A percentile compares a stretch with the other conserved stretches of the same genome.
Conservation (phyloP, 1,139 yeast species). For the Geotrichum aggregatum region DNA sequence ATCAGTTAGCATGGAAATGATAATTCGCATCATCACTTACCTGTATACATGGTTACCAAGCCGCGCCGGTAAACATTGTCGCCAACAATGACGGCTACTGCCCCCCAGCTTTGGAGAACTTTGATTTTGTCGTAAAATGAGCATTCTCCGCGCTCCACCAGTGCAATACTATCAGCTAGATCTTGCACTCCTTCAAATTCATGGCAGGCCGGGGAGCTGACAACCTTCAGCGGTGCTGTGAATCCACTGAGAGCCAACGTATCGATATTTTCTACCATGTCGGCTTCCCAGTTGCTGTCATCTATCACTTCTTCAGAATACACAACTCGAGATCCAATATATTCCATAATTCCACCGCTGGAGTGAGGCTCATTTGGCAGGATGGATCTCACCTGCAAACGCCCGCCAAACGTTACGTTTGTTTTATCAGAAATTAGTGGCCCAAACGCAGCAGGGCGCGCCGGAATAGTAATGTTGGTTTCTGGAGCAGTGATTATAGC, state of each 20-base stretch:
- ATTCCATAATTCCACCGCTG: background rate
- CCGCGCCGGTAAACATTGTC: conserved; percentile 39
- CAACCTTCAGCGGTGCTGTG: conserved; percentile 27
- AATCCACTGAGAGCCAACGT: conserved; percentile 12
- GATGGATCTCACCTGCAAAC: background rate
- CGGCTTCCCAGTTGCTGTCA: conserved; percentile 11
- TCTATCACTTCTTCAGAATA: background rate
- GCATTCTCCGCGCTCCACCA: conserved; percentile 42
- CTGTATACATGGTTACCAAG: conserved; percentile 39
- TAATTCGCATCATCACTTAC: conserved; percentile 2
- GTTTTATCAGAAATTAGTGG: conserved; percentile 30
- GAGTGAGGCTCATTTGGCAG: background rate
- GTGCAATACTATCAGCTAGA: conserved; percentile 32
- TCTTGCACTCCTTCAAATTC: conserved; percentile 29
- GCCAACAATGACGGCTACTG: conserved; percentile 43
- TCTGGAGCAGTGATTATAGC: conserved; percentile 31
- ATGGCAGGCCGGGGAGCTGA: conserved; percentile 17
- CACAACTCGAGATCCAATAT: background rate
- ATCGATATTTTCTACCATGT: background rate
- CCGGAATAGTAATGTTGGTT: conserved; percentile 32
- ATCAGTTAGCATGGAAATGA: background rate
- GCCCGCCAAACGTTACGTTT: background rate
- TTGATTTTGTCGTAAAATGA: conserved; percentile 40
- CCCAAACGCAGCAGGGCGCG: conserved; percentile 40
- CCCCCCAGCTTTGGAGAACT: conserved; percentile 40